A percentile compares a stretch with the other conserved stretches of the same genome.
These are phyloP conservation scores for Globisporangium acanthophoron DNA, from an alignment of 352 stramenopile genomes.

Conservation along the genomic window DNA sequence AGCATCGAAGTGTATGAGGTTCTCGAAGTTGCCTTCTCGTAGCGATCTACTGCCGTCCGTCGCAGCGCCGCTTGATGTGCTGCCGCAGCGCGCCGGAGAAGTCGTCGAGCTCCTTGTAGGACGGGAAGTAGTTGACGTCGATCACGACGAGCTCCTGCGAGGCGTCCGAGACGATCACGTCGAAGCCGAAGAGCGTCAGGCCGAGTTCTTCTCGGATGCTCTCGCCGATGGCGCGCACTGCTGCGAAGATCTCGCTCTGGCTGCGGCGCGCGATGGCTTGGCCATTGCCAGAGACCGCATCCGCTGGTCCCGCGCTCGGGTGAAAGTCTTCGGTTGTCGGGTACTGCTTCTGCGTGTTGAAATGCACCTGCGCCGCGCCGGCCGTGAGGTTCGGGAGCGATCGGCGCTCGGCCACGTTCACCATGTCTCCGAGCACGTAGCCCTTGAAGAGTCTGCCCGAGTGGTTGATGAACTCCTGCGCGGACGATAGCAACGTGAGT, in stretches of 20 bases:
- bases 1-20: background rate
- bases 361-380: slow-evolving; percentile 54
- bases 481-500: background rate
- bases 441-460: slow-evolving; percentile 75
- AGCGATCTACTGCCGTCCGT: background rate
- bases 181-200: slow-evolving; percentile 79
- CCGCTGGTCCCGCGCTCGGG: background rate
- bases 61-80: slow-evolving; percentile 48
- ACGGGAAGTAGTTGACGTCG: slow-evolving; percentile 88
- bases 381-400: slow-evolving; percentile 68
- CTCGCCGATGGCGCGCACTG: slow-evolving; percentile 53
- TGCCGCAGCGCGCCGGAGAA: slow-evolving; percentile 51
- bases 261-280: slow-evolving; percentile 7
- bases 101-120: slow-evolving; percentile 75
- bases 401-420: slow-evolving; percentile 67
- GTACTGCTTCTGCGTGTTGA: slow-evolving; percentile 80
- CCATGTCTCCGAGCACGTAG: slow-evolving; percentile 72
- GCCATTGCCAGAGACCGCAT: background rate
- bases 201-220: slow-evolving; percentile 54
- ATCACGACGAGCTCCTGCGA: slow-evolving; percentile 63
- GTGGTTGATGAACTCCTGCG: slow-evolving; percentile 81
- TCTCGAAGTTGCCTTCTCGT: background rate
- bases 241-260: slow-evolving; percentile 50
- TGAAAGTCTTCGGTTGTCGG: slow-evolving; percentile 65
- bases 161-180: slow-evolving; percentile 73